These are phyloP conservation scores for Besnoitia besnoiti DNA, from an alignment of 169 alveolate species.

Conservation along the genomic window DNA sequence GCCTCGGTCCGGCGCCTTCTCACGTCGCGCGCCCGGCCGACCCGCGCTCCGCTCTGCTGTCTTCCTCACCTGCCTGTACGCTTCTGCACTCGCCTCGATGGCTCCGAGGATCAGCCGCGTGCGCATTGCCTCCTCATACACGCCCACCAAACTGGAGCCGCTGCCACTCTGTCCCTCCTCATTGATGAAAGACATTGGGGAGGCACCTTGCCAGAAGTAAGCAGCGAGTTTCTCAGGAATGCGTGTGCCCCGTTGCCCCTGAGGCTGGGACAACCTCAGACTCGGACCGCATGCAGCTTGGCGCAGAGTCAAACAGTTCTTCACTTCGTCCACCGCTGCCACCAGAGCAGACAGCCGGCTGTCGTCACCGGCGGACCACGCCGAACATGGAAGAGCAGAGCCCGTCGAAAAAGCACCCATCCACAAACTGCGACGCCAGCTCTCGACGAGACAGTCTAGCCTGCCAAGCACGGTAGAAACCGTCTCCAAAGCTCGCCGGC, in stretches of 20 bases:
- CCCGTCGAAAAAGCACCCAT: not conserved
- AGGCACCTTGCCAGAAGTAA: too few relatives aligned
- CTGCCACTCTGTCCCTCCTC: too few relatives aligned
- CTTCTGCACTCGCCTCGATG: not conserved
- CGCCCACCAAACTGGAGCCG: not conserved
- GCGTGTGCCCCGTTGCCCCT: too few relatives aligned
- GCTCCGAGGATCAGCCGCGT: not conserved
- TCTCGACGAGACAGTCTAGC: not conserved
- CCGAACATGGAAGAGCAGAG: not conserved
- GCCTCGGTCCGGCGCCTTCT: too few relatives aligned
- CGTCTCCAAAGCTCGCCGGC: not conserved
- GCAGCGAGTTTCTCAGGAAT: too few relatives aligned
- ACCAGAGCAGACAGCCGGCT: not conserved
- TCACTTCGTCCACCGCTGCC: not conserved
- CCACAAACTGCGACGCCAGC: not conserved
- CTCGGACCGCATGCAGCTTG: too few relatives aligned
- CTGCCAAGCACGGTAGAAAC: not conserved
- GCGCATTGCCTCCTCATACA: not conserved
- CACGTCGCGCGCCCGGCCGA: not conserved
- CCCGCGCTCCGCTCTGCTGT: not conserved
- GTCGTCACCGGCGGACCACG: not conserved
- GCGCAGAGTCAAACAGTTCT: not conserved
- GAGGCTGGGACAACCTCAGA: too few relatives aligned
- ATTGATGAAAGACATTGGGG: too few relatives aligned
- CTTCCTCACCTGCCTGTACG: not conserved